Base-by-base conservation (phyloP, 805 yeast genomes). In the Saccharomyces mikatae region DNA sequence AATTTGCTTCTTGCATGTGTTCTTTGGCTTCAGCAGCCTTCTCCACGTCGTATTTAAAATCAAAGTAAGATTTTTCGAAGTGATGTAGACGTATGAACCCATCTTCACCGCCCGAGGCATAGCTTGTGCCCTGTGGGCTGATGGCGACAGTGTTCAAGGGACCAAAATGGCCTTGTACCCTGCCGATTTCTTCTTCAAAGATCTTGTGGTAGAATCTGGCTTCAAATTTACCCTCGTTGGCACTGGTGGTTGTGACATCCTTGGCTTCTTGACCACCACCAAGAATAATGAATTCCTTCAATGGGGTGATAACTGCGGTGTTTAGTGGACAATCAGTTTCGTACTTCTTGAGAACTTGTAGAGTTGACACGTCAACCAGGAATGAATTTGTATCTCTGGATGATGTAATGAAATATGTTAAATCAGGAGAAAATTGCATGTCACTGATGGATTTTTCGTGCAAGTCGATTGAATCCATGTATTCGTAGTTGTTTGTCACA, bases 201-300 rank as follows among this genome's bases (percentile, higher is more conserved):
- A 94, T 81, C 76, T 92, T 94, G 75, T 94, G 98, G 75, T 84
- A 89, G 71, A 94, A 88, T 75, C 96, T 83, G 41, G 97, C 94
- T 77, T 94, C 98, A 72, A 94, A 94, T 69, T 89, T 89, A 76
- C 99, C 99, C 73, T 92, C 96, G 50, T 86, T 79, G 54, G 90
- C 83, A 47, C 94, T 81, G 28, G 98, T 90, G n/a, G 98, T 94
- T 47, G 99, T 94, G 68, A 94, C 99, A 71, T 91, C 96, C 73
- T 90, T 84, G 46, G 99, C 98, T 66, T 90, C 98, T 78, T 94
- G 98, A 83, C 99, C 99, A 76, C 99, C 99, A 52, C 98, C 99
- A 58, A 94, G 78, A 50, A 94, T 85, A 58, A 94, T 87, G 69
- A 85, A 92, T 68, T 94, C 92, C 75, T 94, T 94, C 55, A 84